Conservation (phyloP, 2,329 filamentous ascomycete genomes). For the Ceratocystis papillata region DNA sequence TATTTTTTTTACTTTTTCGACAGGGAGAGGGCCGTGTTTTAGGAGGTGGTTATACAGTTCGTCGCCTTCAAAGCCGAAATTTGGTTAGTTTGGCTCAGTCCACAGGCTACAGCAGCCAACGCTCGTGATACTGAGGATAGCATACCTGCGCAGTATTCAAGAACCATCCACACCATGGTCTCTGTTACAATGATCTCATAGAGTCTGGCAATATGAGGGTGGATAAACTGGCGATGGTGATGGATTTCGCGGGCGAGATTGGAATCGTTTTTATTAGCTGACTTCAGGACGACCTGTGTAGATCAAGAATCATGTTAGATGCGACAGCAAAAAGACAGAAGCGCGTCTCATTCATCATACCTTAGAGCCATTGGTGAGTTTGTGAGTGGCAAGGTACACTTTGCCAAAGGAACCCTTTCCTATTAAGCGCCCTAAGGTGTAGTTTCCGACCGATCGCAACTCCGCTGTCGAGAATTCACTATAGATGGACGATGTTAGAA, state of each 20-base stretch:
- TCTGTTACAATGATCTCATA: conserved; percentile 99
- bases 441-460: conserved; percentile 86
- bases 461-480: conserved; percentile 93
- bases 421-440: conserved; percentile 79
- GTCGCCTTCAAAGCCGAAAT: conserved; percentile 51
- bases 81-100: not conserved
- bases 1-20: conserved; percentile 83
- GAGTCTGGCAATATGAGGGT: conserved; percentile 89
- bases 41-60: conserved; percentile 96
- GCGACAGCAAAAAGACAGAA: conserved; percentile 1
- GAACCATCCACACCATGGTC: conserved; percentile 82
- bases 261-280: conserved; percentile 86
- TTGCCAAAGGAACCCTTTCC: conserved; percentile 98
- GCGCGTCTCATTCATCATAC: conserved; percentile 38
- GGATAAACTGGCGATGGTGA: conserved; percentile 93
- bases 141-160: conserved; percentile 89
- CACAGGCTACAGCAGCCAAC: not conserved
- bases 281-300: conserved; percentile 75
- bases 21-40: conserved; percentile 69
- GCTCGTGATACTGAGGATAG: conserved; percentile 18
- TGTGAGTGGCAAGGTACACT: conserved; percentile 91
- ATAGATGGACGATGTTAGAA: conserved; percentile 24
- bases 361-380: conserved; percentile 97
- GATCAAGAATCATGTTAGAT: not conserved
- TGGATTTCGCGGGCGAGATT: conserved; percentile 97